phyloP scores from a whole-genome alignment of 1,139 yeast genomes.

The Taphrina betulina region DNA sequence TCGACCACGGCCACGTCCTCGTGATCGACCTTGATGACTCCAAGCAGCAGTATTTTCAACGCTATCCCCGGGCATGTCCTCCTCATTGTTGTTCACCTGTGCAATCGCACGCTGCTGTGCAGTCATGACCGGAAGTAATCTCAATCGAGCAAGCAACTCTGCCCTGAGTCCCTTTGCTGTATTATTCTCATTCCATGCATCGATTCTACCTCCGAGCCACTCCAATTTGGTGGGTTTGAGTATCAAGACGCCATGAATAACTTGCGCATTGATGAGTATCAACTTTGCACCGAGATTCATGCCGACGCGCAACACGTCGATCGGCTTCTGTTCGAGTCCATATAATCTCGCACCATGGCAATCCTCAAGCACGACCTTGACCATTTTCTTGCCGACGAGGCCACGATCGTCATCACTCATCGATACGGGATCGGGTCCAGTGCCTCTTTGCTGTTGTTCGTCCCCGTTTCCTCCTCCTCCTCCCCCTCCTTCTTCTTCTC shows the following conservation, averaged over 20 bases:
- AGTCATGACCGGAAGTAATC: background rate
- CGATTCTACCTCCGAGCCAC: conserved; percentile 10
- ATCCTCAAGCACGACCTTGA: background rate
- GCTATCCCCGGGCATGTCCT: background rate
- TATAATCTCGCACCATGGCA: background rate
- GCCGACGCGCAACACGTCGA: background rate
- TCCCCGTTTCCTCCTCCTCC: background rate
- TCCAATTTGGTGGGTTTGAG: background rate
- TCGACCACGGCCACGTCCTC: background rate
- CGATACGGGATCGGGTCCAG: no score
- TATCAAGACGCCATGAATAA: conserved; percentile 5
- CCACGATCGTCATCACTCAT: background rate
- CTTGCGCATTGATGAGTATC: background rate
- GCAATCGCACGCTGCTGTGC: no score
- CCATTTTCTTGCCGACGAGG: conserved; percentile 2
- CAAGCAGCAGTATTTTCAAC: background rate
- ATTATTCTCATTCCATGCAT: background rate
- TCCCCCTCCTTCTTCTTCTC: background rate
- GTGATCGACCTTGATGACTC: no score
- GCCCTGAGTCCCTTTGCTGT: background rate
- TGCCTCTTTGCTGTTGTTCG: no score
- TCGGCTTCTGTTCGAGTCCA: background rate
- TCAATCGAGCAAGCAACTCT: background rate
- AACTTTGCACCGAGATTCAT: conserved; percentile 4
- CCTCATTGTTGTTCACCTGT: background rate